These are phyloP conservation scores for Starmera quercuum DNA, from an alignment of 805 yeast species.

Conservation along the genomic window DNA sequence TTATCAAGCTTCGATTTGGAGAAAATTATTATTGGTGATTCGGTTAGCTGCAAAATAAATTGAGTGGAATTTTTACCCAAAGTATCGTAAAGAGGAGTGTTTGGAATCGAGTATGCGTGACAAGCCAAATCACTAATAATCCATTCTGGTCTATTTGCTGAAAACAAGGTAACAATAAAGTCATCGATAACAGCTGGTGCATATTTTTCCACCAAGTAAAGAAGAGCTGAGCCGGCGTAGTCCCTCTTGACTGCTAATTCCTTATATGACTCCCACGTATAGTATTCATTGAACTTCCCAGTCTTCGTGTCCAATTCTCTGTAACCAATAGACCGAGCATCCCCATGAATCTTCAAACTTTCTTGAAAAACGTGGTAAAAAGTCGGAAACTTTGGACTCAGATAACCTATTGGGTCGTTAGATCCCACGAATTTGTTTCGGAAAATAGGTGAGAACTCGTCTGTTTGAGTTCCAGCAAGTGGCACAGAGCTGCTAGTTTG, in stretches of 20 bases:
- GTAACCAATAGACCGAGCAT: constrained; percentile 38
- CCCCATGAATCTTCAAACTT: constrained; percentile 27
- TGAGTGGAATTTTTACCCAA: constrained; percentile 53
- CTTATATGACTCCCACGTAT: constrained; percentile 35
- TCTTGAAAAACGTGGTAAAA: constrained; percentile 36
- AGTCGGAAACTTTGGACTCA: constrained; percentile 40
- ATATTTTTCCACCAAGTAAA: constrained; percentile 32
- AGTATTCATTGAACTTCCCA: constrained; percentile 31
- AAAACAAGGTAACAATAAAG: constrained; percentile 48
- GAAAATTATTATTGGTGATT: constrained; percentile 52
- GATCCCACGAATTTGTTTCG: constrained; percentile 30
- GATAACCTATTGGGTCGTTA: constrained; percentile 24
- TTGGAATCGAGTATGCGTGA: constrained; percentile 45
- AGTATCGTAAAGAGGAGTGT: constrained; percentile 50
- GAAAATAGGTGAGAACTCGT: constrained; percentile 45
- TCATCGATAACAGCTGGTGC: constrained; percentile 23
- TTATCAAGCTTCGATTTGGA: constrained; percentile 42
- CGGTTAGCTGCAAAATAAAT: constrained; percentile 53
- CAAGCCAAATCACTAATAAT: constrained; percentile 61
- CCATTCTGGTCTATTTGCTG: constrained; percentile 64
- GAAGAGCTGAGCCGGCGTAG: constrained; percentile 48
- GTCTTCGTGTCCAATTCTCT: constrained; percentile 26
- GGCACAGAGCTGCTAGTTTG: constrained; percentile 14
- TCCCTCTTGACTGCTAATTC: constrained; percentile 35
- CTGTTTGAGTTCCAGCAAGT: constrained; percentile 16